Base-by-base conservation (phyloP, 2,329 filamentous ascomycete genomes). In the Phialophora verrucosa region DNA sequence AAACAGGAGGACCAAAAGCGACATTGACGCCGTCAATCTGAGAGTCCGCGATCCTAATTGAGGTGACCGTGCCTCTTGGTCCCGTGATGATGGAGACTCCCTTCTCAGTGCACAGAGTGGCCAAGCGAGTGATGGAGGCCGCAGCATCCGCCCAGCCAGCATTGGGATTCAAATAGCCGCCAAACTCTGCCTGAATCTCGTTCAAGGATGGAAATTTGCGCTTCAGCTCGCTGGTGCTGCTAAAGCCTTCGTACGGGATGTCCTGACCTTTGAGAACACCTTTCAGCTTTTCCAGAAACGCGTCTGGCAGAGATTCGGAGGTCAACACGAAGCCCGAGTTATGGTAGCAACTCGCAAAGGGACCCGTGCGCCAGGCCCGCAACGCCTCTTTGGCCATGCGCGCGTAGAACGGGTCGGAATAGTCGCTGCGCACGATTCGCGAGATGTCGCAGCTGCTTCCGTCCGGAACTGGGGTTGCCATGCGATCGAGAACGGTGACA, bases 21-120 rank as follows among this genome's bases (percentile, higher is more conserved):
- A 91, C 78, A n/a, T 79, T 82, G 25, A 82, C 90, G 38, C 91
- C 91, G 0, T 83, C 81, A n/a, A 87, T 85, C 81, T 8, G 17
- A 17, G 31, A 57, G 29, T 7, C 25, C 8, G 38, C 74, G 1
- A 78, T 59, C 14, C 14, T 42, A 1, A 81, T 69, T 14, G 73
- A 68, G 50, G 17, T 53, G 2, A 69, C 62, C 14, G 67, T 69
- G 1, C 67, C 67, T 32, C 59, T 27, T 1, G 51, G 50, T 17
- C 68, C 68, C 6, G 50, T 55, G 53, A 70, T 35, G 58, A 70
- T 53, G 17, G 63, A 66, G 8, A 70, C 66, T 2, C 68, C 66
- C 27, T 49, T 25, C 29, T 61, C 57, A 23, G 35, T 56, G 56
- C 63, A 67, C 29, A 14, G 47, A 25, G 23, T 25, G 4, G 54